These are phyloP conservation scores for Diplodia sapinea DNA, from an alignment of 2,329 filamentous ascomycete species.

Conservation along the genomic window DNA sequence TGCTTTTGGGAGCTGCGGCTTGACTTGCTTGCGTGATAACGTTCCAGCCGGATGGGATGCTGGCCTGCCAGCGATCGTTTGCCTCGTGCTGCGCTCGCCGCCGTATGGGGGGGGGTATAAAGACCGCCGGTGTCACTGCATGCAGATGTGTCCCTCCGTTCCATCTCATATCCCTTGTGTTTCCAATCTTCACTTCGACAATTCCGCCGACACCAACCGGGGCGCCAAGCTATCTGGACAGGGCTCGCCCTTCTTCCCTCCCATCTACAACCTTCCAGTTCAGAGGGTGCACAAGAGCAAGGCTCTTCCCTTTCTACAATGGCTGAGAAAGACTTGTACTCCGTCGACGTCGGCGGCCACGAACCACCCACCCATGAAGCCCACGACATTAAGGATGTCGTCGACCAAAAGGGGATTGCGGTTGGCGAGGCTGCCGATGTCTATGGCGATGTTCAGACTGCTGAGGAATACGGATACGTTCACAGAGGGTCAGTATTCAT, in stretches of 20 bases:
- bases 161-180: not conserved
- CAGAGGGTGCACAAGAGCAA: not conserved
- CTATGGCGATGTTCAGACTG: constrained; percentile 58
- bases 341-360: constrained; percentile 4
- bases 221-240: constrained; percentile 1
- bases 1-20: not conserved
- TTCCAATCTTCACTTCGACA: not conserved
- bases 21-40: constrained; percentile 16
- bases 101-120: constrained; percentile 16
- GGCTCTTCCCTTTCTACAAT: not conserved
- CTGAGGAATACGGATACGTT: constrained; percentile 60
- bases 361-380: constrained; percentile 13
- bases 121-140: not conserved
- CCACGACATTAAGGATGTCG: constrained; percentile 38
- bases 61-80: not conserved
- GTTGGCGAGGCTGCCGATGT: constrained; percentile 58
- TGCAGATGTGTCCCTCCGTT: no score
- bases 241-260: constrained; percentile 8
- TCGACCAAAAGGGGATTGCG: constrained; percentile 37
- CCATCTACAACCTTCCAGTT: not conserved
- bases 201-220: not conserved
- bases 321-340: constrained; percentile 25
- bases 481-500: constrained; percentile 51
- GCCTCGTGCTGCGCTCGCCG: not conserved
- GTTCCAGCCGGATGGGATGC: constrained; percentile 15